phyloP scores from a whole-genome alignment of 139 green algal species.

The Picochlorum sp. region DNA sequence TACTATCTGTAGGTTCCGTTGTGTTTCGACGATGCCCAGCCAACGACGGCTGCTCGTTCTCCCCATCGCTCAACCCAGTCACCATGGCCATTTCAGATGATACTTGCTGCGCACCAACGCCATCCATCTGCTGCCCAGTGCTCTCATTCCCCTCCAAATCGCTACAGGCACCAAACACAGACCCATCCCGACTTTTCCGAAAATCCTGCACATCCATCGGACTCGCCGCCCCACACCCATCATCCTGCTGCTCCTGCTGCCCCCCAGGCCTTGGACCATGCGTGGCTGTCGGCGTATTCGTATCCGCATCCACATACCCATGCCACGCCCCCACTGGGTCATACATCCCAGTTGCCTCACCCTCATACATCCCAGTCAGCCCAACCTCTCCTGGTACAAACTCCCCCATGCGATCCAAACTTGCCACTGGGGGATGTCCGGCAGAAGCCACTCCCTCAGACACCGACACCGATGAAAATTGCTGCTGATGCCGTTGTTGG shows the following conservation, averaged over 20 bases:
- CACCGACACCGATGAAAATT: neutral
- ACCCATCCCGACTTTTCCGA: neutral
- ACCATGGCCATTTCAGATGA: constrained; percentile 31
- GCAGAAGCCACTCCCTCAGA: constrained; percentile 25
- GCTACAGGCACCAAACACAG: neutral
- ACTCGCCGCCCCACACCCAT: neutral
- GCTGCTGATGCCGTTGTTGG: neutral
- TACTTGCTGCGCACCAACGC: constrained; percentile 7
- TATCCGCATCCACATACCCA: constrained; percentile 3
- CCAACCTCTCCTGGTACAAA: constrained; percentile 14
- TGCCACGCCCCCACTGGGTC: neutral
- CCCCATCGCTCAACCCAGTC: constrained; percentile 4
- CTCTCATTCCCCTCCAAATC: constrained; percentile 5
- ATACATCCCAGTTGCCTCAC: constrained; percentile 19
- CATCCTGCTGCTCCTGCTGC: neutral
- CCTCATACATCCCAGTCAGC: constrained; percentile 15
- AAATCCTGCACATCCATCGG: constrained; percentile 6
- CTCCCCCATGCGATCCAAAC: constrained; percentile 2
- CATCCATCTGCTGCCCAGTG: neutral
- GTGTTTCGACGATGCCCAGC: neutral
- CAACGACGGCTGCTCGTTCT: neutral
- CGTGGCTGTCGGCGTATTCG: neutral
- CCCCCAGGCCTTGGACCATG: neutral
- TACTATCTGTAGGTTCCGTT: constrained; percentile 10
- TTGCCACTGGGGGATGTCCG: constrained; percentile 3